These are phyloP conservation scores for Tulasnella sp. DNA, from an alignment of 768 basidiomycete species.

Conservation along the genomic window DNA sequence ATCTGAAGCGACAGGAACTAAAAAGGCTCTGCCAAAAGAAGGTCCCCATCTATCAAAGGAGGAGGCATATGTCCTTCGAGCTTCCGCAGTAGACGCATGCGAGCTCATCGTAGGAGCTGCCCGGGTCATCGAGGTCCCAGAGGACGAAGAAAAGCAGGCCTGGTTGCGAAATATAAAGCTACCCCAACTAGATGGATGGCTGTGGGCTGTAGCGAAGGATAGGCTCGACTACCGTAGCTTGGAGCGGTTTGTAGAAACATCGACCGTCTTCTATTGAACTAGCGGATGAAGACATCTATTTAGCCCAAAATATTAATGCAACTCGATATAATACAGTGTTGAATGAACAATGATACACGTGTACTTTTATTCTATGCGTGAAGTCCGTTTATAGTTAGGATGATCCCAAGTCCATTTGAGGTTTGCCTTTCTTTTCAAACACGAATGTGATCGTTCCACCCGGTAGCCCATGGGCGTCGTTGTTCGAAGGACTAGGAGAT, in stretches of 20 bases:
- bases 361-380: not conserved
- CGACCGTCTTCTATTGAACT: slow-evolving; percentile 70
- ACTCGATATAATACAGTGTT: not conserved
- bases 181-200: slow-evolving; percentile 71
- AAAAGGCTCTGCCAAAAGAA: slow-evolving; percentile 41
- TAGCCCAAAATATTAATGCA: not conserved
- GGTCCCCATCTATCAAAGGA: slow-evolving; percentile 60
- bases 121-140: slow-evolving; percentile 42
- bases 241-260: slow-evolving; percentile 64
- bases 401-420: not conserved
- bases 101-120: slow-evolving; percentile 66
- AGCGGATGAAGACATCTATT: no score
- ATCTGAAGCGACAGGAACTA: not conserved
- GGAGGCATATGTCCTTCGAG: slow-evolving; percentile 74
- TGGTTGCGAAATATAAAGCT: slow-evolving; percentile 64
- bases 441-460: slow-evolving; percentile 77
- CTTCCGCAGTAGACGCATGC: slow-evolving; percentile 79
- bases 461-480: slow-evolving; percentile 54
- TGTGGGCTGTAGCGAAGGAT: slow-evolving; percentile 85
- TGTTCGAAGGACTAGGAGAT: slow-evolving; percentile 55
- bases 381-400: not conserved
- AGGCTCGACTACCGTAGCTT: slow-evolving; percentile 68
- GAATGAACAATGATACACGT: slow-evolving; percentile 3
- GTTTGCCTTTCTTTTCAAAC: slow-evolving; percentile 54
- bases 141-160: slow-evolving; percentile 41